These are phyloP conservation scores for Hypoxylon trugodes DNA, from an alignment of 495 filamentous ascomycete genomes.

Conservation along the genomic window DNA sequence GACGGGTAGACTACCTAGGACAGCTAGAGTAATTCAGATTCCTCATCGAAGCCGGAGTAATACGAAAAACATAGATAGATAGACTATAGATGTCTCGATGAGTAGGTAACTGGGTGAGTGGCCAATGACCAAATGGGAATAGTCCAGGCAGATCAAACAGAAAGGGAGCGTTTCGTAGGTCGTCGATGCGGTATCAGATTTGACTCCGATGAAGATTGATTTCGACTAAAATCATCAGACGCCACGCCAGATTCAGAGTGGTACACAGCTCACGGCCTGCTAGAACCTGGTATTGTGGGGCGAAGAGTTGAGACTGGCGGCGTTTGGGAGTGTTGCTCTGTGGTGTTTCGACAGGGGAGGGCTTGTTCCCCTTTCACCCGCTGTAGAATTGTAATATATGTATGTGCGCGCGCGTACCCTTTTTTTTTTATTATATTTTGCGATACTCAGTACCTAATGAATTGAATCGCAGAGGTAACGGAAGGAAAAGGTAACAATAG, in stretches of 20 bases:
- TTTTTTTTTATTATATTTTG: neutral
- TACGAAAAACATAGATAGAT: too few relatives aligned
- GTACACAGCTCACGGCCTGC: slow-evolving; percentile 9
- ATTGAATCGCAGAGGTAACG: slow-evolving; percentile 2
- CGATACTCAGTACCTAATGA: neutral
- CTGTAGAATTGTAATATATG: slow-evolving; percentile 9
- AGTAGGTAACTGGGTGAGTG: neutral
- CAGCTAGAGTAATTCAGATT: slow-evolving; percentile 14
- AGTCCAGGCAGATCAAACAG: slow-evolving; percentile 41
- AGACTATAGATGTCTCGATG: slow-evolving; percentile 14
- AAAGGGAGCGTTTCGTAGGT: slow-evolving; percentile 49
- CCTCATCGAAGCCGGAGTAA: slow-evolving; percentile 9
- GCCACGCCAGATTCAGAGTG: slow-evolving; percentile 18
- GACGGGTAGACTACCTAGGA: slow-evolving; percentile 8
- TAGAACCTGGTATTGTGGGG: slow-evolving; percentile 40
- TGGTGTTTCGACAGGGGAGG: slow-evolving; percentile 54
- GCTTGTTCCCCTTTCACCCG: slow-evolving; percentile 16
- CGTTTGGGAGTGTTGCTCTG: slow-evolving; percentile 54
- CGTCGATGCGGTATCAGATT: slow-evolving; percentile 51
- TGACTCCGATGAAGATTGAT: slow-evolving; percentile 29
- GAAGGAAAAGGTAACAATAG: slow-evolving; percentile 19
- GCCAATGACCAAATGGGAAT: slow-evolving; percentile 19
- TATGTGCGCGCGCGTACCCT: slow-evolving; percentile 17
- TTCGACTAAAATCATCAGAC: slow-evolving; percentile 52
- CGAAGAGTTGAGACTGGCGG: slow-evolving; percentile 53